Conservation (phyloP, 768 basidiomycete genomes). For the Lactarius hengduanensis region DNA sequence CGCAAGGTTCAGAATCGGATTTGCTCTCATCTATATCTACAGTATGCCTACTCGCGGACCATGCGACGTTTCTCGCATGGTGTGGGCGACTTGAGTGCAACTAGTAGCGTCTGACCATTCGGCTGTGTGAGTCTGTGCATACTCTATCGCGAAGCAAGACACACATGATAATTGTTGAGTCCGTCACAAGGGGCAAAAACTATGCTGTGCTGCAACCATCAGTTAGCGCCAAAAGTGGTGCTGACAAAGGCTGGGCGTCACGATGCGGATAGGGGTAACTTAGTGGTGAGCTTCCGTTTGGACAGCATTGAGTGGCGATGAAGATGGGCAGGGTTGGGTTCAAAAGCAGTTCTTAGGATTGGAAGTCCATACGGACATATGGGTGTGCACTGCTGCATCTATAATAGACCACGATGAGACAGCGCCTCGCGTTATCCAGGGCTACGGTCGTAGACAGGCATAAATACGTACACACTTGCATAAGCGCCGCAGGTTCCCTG, state of each 20-base stretch:
- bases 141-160: background rate
- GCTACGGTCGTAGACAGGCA: background rate
- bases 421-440: background rate
- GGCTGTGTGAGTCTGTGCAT: too few relatives aligned
- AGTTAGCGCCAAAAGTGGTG: background rate
- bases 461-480: slow-evolving; percentile 24
- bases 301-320: background rate
- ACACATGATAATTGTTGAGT: background rate
- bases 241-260: slow-evolving; percentile 1
- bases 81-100: too few relatives aligned
- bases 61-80: background rate
- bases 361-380: background rate
- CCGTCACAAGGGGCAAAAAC: background rate
- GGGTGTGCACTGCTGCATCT: slow-evolving; percentile 4
- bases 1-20: background rate
- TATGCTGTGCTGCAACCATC: background rate
- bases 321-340: background rate
- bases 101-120: too few relatives aligned
- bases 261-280: background rate
- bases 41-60: background rate
- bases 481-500: slow-evolving; percentile 15
- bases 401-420: background rate
- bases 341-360: background rate
- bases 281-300: background rate
- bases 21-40: background rate